Evolutionary conservation across 2,329 filamentous ascomycete genomes (phyloP).

Genomic region (Zasmidium angulare): DNA sequence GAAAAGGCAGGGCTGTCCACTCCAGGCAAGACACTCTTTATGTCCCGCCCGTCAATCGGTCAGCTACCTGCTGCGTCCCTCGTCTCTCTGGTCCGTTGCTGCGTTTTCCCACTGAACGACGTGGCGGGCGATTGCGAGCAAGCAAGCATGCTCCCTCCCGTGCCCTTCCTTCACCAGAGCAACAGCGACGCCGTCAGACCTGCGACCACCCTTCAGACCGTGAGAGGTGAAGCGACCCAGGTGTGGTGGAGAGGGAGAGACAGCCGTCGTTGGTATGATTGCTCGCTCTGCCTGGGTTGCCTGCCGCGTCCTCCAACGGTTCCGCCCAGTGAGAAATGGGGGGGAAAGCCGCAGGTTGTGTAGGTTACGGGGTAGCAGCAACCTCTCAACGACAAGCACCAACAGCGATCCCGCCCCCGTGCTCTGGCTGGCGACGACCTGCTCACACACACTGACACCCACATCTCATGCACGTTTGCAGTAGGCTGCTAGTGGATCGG

Average conservation of each 20-base stretch:
- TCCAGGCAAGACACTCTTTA: slow-evolving; percentile 17
- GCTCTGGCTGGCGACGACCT: slow-evolving; percentile 12
- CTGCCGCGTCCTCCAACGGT: slow-evolving; percentile 8
- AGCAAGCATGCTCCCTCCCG: slow-evolving; percentile 21
- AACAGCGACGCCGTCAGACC: slow-evolving; percentile 3
- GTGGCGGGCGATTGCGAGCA: slow-evolving; percentile 18
- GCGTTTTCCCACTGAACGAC: slow-evolving; percentile 20
- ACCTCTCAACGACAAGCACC: background rate
- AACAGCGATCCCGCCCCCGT: slow-evolving; percentile 11
- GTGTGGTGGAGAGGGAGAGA: background rate
- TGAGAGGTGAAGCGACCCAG: background rate
- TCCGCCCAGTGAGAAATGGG: slow-evolving; percentile 13
- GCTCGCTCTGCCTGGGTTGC: background rate
- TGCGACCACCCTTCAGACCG: slow-evolving; percentile 5
- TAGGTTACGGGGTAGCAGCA: background rate
- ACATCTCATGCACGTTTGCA: slow-evolving; percentile 20
- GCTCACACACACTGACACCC: no score
- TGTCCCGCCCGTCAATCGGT: slow-evolving; percentile 9
- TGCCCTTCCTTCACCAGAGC: background rate
- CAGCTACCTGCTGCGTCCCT: background rate
- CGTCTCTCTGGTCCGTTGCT: slow-evolving; percentile 8
- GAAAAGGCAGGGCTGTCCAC: slow-evolving; percentile 11
- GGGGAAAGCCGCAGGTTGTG: background rate
- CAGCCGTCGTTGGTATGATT: slow-evolving; percentile 4
- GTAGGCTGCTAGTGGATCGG: slow-evolving; percentile 23